phyloP scores from a whole-genome alignment of 441 rosid genomes.

The Populus hybrid region DNA sequence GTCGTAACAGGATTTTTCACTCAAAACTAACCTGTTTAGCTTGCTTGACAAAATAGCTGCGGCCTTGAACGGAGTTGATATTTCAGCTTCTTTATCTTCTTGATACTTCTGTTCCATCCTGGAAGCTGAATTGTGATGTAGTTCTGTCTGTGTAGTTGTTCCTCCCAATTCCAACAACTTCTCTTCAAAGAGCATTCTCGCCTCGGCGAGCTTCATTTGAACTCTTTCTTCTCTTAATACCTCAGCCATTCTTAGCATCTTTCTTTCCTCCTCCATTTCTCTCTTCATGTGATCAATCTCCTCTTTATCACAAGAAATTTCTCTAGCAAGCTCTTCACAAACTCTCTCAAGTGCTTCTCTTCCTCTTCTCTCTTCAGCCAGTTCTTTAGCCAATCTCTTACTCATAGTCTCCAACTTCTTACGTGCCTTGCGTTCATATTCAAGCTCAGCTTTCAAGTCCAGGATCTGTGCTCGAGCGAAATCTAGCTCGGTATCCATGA shows the following conservation, averaged over 20 bases:
- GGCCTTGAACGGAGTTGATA: constrained; percentile 7
- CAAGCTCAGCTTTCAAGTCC: constrained; percentile 67
- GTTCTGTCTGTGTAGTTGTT: constrained; percentile 12
- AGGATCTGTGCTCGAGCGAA: constrained; percentile 45
- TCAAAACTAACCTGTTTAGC: constrained; percentile 30
- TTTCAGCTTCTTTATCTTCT: constrained; percentile 20
- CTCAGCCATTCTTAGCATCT: constrained; percentile 72
- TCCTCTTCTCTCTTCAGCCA: constrained; percentile 55
- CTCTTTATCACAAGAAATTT: constrained; percentile 43
- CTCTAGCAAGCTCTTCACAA: constrained; percentile 60
- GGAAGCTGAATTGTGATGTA: constrained; percentile 3
- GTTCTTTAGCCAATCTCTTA: constrained; percentile 57
- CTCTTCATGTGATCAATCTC: constrained; percentile 51
- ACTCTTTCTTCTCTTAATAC: constrained; percentile 82
- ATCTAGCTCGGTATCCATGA: constrained; percentile 62
- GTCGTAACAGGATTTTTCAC: constrained; percentile 23
- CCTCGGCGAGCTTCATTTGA: constrained; percentile 82
- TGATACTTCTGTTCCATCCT: constrained; percentile 13
- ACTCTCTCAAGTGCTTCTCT: constrained; percentile 59
- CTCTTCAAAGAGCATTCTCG: constrained; percentile 67
- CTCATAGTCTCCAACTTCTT: constrained; percentile 54
- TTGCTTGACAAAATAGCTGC: constrained; percentile 26
- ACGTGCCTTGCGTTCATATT: constrained; percentile 56
- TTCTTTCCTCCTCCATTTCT: constrained; percentile 73
- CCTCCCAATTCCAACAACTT: constrained; percentile 51